A percentile compares a stretch with the other conserved stretches of the same genome.
Evolutionary conservation across 208 protist species (phyloP).

Genomic region (Crithidia sp.): DNA sequence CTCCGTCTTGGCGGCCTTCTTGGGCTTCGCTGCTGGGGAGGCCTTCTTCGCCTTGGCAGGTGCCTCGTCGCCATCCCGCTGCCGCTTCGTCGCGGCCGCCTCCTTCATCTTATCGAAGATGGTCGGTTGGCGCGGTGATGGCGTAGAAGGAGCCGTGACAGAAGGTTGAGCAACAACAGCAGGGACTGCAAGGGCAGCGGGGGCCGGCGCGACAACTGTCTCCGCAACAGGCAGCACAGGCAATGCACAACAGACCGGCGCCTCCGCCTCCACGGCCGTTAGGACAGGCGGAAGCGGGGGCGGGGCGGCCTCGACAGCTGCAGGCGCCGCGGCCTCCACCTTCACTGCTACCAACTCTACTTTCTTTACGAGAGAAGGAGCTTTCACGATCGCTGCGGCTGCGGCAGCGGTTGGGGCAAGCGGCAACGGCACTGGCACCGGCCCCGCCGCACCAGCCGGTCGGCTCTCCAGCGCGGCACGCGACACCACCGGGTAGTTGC

Average conservation of each 20-base stretch:
- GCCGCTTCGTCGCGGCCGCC: slow-evolving; percentile 29
- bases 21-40: slow-evolving; percentile 4
- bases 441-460: neutral
- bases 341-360: neutral
- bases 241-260: neutral
- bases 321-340: neutral
- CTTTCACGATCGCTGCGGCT: neutral
- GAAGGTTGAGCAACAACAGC: neutral
- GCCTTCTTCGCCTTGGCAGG: slow-evolving; percentile 24
- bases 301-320: no score
- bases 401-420: neutral
- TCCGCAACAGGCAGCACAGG: neutral
- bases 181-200: no score
- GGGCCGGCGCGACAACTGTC: no score
- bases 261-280: neutral
- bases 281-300: no score
- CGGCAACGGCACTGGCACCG: neutral
- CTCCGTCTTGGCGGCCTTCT: slow-evolving; percentile 36
- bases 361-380: neutral
- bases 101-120: slow-evolving; percentile 49
- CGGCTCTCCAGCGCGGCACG: slow-evolving; percentile 22
- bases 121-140: slow-evolving; percentile 27
- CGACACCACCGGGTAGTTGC: slow-evolving; percentile 26
- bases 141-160: neutral
- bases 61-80: slow-evolving; percentile 4